Percentiles rank a stretch among this genome's conserved stretches.
phyloP scores from a whole-genome alignment of 1,284 basidiomycete genomes.

The Ustilago curta region DNA sequence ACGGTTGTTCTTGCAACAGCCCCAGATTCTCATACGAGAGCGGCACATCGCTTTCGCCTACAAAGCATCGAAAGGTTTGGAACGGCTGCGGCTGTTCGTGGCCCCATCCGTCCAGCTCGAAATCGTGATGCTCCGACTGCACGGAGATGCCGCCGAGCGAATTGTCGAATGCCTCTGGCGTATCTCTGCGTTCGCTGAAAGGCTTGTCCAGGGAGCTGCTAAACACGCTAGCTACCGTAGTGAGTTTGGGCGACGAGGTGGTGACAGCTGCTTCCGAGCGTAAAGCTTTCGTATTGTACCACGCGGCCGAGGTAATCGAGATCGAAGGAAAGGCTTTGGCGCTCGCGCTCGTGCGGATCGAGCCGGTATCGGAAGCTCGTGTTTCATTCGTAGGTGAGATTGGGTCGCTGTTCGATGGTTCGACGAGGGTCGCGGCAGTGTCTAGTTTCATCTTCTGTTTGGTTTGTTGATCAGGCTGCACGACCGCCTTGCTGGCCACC shows the following conservation, averaged over 20 bases:
- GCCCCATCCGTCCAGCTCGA: constrained; percentile 55
- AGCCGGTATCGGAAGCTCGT: constrained; percentile 23
- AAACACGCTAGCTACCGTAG: constrained; percentile 22
- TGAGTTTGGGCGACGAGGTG: constrained; percentile 21
- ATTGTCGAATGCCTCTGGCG: constrained; percentile 15
- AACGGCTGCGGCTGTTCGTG: constrained; percentile 35
- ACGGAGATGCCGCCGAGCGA: constrained; percentile 25
- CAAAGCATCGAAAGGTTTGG: constrained; percentile 34
- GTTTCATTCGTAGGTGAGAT: constrained; percentile 5
- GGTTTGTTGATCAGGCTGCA: neutral
- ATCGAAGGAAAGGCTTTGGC: constrained; percentile 55
- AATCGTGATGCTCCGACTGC: constrained; percentile 49
- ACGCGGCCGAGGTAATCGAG: constrained; percentile 55
- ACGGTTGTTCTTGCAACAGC: constrained; percentile 17
- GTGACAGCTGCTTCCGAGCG: constrained; percentile 21
- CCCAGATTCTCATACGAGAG: constrained; percentile 19
- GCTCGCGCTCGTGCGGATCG: constrained; percentile 32
- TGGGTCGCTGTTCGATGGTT: neutral
- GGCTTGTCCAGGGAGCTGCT: constrained; percentile 5
- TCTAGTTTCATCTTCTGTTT: neutral
- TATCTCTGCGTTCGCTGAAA: neutral
- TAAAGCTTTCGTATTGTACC: constrained; percentile 50
- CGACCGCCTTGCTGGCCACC: neutral
- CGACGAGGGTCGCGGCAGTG: neutral
- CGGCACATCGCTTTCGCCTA: constrained; percentile 22